Evolutionary conservation across 371 early-diverging fungal species (phyloP), one percentile per base, ranked within the genome.

Genomic region (Lichtheimia ramosa): DNA sequence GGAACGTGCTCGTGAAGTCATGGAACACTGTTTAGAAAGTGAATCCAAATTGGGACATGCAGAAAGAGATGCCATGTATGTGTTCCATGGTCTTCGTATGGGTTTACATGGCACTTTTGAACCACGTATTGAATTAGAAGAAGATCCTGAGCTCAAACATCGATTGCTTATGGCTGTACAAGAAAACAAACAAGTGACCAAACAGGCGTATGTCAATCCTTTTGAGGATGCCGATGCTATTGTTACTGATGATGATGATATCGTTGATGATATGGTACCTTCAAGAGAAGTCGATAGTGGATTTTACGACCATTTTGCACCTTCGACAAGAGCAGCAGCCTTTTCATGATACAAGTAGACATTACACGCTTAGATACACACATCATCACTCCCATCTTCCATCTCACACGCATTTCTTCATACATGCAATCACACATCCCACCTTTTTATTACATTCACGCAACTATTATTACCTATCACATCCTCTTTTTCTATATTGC

Each of bases 21-120:
- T 83, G 13, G 69, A 73, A 56, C 74, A 76, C 25, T 78, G 80
- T 53, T 48, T 83, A 56, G 75, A 75, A 58, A 80, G 77, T 43
- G 83, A 83, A 46, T 46, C 68, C 13, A 78, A 74, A 48, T 63
- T 80, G 16, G 70, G 72, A 23, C 70, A 74, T 56, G 55, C 68
- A 16, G 83, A 83, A 61, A 66, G 76, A 27, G 75, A 76, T 57
- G 77, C 81, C 18, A 81, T 83, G 82, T 81, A 82, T 58, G 59
- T 74, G 21, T 79, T 76, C 64, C 81, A 81, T 64, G 70, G 71
- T 7, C 55, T 80, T 58, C 68, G 78, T 40, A 74, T 68, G 54
- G 77, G 68, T 14, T 61, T 70, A 34, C 62, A 61, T 50, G 74
- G 74, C 46, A 57, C 64, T 10, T 70, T 74, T 53, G 69, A 69